Base-by-base conservation (phyloP, 2,329 filamentous ascomycete species). In the Diaporthe ampelina region DNA sequence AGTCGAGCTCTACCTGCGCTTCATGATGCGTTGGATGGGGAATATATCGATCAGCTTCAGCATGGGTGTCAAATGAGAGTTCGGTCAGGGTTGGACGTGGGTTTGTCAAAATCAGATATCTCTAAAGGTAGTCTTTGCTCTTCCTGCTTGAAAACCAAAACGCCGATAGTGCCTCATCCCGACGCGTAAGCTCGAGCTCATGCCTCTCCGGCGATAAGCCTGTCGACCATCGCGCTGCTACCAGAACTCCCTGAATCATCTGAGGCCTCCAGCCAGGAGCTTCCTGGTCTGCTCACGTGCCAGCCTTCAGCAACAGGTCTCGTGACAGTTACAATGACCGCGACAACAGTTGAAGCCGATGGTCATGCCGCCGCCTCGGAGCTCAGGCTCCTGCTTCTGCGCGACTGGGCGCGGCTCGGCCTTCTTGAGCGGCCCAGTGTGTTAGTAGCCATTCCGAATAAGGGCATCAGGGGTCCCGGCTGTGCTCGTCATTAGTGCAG, bases 331-430 rank as follows among this genome's bases (percentile, higher is more conserved):
- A 21, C 63, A 68, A 35, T 68, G 63, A 1, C 63, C 63, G 8
- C 48, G 63, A 35, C 63, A 68, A 32, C 63, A 68, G 63, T 68
- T 68, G 63, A 68, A 68, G 63, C 63, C 63, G 32, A 68, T 40
- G 32, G 63, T 68, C 63, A 68, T 68, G 48, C 63, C 63, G 32
- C 63, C 63, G 15, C 63, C 63, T 9, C 63, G 63, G 21, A 68
- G 63, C 45, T 54, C 63, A 26, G 63, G 15, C 15, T 68, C 63
- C 48, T 54, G 63, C n/a, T 68, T 26, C 21, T 54, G 63, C n/a
- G 63, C 48, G 48, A 54, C 63, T 3, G 63, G 63, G n/a, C 48
- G 63, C n/a, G 63, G 48, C n/a, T 68, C 63, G 32, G 63, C 32
- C 52, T 40, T 68, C 63, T 68, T 40, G 48, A 32, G n/a, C 19